Evolutionary conservation across 2,329 filamentous ascomycete genomes (phyloP), one percentile per base, ranked within the genome.

Genomic region (Rhynchosporium secalis): DNA sequence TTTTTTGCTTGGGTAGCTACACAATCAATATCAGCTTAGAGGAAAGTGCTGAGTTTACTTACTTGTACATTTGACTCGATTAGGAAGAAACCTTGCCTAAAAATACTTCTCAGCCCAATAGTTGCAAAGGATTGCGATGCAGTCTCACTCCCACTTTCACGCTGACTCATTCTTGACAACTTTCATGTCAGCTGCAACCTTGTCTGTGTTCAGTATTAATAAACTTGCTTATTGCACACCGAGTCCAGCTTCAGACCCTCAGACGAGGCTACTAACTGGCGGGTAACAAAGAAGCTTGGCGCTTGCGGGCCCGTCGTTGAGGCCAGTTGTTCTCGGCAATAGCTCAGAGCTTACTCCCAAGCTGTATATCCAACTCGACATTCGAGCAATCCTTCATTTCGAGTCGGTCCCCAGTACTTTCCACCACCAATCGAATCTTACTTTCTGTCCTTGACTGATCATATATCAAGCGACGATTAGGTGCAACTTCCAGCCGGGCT

Each of bases 401-500:
- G 33, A 54, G 13, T 20, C 28, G 20, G 9, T 40, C 36, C 36
- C 40, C 20, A 54, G 28, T 56, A 33, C 36, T 36, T 36, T 49
- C 43, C 28, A 49, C 31, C 38, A 7, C 55, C 46, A 59, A 47
- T 20, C 13, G 36, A 59, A 47, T 26, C 20, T 36, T 52, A 28
- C 52, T 45, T 28, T 59, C 20, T 26, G 20, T 38, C 29, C 31
- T 20, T 36, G 40, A 47, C 56, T 58, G 48, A 59, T 61, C 56
- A 40, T 60, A 55, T 36, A 61, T 59, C 48, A 54, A 67, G 60
- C 57, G 58, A 67, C 57, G 58, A 67, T 66, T 64, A 66, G 67
- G 70, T 68, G 65, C 60, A 59, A 54, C 58, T 65, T 63, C 66
- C 65, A 71, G 68, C 68, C 68, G 70, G 70, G 69, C 67, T 71